Percentiles rank a stretch among this genome's conserved stretches.
Conservation (phyloP, 179 eudicot species). For the Beta macrorhiza region DNA sequence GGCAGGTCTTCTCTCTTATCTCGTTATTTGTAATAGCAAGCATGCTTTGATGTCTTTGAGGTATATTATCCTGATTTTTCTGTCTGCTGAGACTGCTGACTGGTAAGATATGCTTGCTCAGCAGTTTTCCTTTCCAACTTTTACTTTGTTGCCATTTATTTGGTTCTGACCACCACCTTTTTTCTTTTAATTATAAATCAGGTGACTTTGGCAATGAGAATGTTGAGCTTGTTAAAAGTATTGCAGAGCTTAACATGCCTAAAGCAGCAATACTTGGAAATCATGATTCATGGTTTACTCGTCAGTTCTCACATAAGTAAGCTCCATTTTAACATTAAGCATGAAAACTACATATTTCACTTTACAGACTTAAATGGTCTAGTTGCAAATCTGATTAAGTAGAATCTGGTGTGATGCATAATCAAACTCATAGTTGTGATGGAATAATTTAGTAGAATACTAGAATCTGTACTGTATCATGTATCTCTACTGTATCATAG, state of each 20-base stretch:
- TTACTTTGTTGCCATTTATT: neutral
- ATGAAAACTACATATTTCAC: neutral
- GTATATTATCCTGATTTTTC: neutral
- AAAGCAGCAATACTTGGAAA: slow-evolving; percentile 91
- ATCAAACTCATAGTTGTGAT: too few species aligned
- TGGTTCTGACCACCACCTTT: neutral
- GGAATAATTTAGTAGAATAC: too few species aligned
- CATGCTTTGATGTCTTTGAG: neutral
- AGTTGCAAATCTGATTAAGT: too few species aligned
- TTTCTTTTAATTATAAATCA: slow-evolving; percentile 26
- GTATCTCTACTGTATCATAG: too few species aligned
- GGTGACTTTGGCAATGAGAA: slow-evolving; percentile 96
- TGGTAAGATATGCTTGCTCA: neutral
- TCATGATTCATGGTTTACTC: slow-evolving; percentile 85
- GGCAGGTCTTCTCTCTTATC: slow-evolving; percentile 42
- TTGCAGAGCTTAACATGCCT: slow-evolving; percentile 54
- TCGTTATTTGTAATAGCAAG: slow-evolving; percentile 12
- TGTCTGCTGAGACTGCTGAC: neutral
- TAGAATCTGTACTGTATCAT: too few species aligned
- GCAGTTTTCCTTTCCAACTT: neutral
- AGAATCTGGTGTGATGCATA: too few species aligned
- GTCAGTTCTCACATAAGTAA: slow-evolving; percentile 52
- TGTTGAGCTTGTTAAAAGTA: slow-evolving; percentile 70
- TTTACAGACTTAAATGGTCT: too few species aligned
- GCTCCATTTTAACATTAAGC: neutral